Conservation (phyloP, 2,329 filamentous ascomycete genomes). For the Aspergillus udagawae region DNA sequence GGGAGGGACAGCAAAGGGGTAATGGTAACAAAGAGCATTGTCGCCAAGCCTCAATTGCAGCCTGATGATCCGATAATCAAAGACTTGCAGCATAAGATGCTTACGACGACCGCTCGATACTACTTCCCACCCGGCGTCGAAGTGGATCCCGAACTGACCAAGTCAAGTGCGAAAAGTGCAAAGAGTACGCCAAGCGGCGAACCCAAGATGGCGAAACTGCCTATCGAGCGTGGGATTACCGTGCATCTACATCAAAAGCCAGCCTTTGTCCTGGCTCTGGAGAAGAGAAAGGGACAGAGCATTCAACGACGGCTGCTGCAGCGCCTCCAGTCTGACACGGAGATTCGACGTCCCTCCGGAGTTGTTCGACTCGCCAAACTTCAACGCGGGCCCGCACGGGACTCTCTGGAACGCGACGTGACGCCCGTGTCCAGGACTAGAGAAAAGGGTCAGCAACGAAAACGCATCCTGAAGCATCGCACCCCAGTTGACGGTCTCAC, state of each 20-base stretch:
- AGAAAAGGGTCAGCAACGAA: neutral
- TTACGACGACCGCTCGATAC: conserved; percentile 39
- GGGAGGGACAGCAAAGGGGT: conserved; percentile 47
- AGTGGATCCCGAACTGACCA: conserved; percentile 34
- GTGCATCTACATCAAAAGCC: conserved; percentile 38
- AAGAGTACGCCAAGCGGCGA: conserved; percentile 6
- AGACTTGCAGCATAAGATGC: conserved; percentile 48
- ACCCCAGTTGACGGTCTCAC: neutral
- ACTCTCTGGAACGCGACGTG: conserved; percentile 13
- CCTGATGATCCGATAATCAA: conserved; percentile 45
- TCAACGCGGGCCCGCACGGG: conserved; percentile 14
- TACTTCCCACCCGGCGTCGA: conserved; percentile 45
- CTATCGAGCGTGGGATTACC: conserved; percentile 30
- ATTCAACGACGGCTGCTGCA: conserved; percentile 24
- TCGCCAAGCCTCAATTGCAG: conserved; percentile 46
- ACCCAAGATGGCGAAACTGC: conserved; percentile 16
- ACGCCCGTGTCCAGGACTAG: conserved; percentile 22
- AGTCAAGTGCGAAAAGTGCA: conserved; percentile 15
- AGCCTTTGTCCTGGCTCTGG: conserved; percentile 23
- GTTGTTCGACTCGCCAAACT: conserved; percentile 30
- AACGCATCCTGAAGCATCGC: conserved; percentile 1
- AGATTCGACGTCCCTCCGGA: conserved; percentile 8
- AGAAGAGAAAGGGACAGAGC: conserved; percentile 23
- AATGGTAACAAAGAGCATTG: conserved; percentile 48
- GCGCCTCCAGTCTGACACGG: conserved; percentile 13